Evolutionary conservation across 2,329 filamentous ascomycete genomes (phyloP).

Genomic region (Epichloe festucae): DNA sequence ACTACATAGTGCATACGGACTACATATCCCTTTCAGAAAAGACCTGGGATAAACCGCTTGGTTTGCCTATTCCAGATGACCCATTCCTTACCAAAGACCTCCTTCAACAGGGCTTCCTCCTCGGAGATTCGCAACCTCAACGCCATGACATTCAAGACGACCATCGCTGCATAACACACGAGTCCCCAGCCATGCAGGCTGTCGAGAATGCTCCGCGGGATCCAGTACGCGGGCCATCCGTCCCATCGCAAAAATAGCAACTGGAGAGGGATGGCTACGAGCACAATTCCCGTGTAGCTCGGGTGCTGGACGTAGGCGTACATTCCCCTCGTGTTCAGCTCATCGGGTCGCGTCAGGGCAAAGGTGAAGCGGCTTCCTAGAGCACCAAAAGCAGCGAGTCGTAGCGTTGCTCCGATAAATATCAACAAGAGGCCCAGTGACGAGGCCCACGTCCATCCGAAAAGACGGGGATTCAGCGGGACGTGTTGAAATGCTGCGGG

Average conservation of each 20-base stretch:
- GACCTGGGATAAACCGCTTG: conserved; percentile 32
- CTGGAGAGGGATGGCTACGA: conserved; percentile 20
- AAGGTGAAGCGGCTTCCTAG: conserved; percentile 43
- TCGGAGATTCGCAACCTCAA: conserved; percentile 25
- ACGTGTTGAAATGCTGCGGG: neutral
- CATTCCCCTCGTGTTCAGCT: conserved; percentile 29
- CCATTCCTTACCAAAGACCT: conserved; percentile 34
- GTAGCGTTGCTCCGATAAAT: conserved; percentile 17
- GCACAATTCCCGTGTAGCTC: conserved; percentile 32
- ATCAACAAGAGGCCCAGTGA: conserved; percentile 18
- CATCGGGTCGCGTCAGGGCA: conserved; percentile 31
- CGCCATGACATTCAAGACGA: neutral
- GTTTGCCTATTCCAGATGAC: conserved; percentile 33
- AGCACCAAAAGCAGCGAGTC: conserved; percentile 25
- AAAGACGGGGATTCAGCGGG: conserved; percentile 14
- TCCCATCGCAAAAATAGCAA: conserved; percentile 25
- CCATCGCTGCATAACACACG: neutral
- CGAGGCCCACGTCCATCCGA: conserved; percentile 22
- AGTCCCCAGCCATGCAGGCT: conserved; percentile 1
- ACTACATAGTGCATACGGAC: neutral
- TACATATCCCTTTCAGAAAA: neutral
- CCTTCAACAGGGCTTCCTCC: conserved; percentile 37
- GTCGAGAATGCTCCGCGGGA: conserved; percentile 14
- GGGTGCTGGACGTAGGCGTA: conserved; percentile 39
- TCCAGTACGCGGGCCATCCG: conserved; percentile 26